Evolutionary conservation across 2,329 filamentous ascomycete species (phyloP), one percentile per base, ranked within the genome.

Genomic region (Neofusicoccum sp.): DNA sequence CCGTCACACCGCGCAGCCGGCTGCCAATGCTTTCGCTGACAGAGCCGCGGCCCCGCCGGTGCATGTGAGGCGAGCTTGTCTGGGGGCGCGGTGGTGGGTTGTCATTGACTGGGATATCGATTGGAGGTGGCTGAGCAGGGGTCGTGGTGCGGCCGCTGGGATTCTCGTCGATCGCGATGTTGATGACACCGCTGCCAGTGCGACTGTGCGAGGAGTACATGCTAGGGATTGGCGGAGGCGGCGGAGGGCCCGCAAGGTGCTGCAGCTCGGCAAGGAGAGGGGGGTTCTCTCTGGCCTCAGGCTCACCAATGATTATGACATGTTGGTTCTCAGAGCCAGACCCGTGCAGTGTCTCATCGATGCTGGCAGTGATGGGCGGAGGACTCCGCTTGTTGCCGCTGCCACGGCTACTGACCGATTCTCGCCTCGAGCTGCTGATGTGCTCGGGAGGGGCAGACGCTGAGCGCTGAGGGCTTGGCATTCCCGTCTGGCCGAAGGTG

Each of bases 261-360:
- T 86, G 84, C 8, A 88, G 77, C 67, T 88, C 83, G 6, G 85
- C 82, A 16, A 88, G 77, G 8, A 86, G 74, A 8, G 82, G 80
- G 11, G 82, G 81, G 28, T 58, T 58, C 38, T 56, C 51, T 34
- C 43, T 41, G 26, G 68, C 68, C 14, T 66, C 66, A 68, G 75
- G 70, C 20, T 76, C 75, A 40, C 69, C 67, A 40, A 80, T 71
- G 45, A 80, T 70, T 34, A 81, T 75, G 53, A 80, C 70, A 4
- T 79, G 71, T 53, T 78, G 69, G 9, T 74, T 73, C 6, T 56
- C 51, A 4, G 20, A 20, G 20, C 20, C 20, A 53, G 73, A 70
- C n/a, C 65, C 64, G 43, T 80, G 74, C 31, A 85, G 73, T 2
- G 81, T 79, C 65, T 82, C 79, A 64, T 84, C 82, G 59, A 86